Evolutionary conservation across 352 stramenopile genomes (phyloP), one percentile per base, ranked within the genome.

Genomic region (Paralagenidium karlingii): DNA sequence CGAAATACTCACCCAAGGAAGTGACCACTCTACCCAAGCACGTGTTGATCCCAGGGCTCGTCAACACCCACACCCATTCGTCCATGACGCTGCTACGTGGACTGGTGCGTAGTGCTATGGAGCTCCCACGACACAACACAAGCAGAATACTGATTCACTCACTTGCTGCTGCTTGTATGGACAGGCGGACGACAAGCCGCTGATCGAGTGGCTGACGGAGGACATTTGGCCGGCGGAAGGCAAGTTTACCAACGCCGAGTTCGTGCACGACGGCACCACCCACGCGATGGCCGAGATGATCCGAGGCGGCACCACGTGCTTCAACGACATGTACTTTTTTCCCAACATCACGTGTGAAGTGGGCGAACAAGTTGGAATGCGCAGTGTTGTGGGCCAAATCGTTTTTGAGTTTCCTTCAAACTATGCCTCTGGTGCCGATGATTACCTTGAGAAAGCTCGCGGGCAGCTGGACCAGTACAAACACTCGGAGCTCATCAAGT

Each of bases 251-350:
- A 53, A 47, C 18, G 60, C 66, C 3, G 66, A 76, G 12, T 94
- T 93, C 45, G 57, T 92, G 15, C 48, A 52, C 10, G 68, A 83
- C 32, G 81, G 75, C 29, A 80, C 77, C 47, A 62, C 58, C 13
- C 73, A 91, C 34, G 80, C 79, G 2, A 66, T 65, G 5, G 81
- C 81, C n/a, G 82, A 95, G 63, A 90, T 93, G 68, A 68, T 95
- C n/a, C 69, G 76, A 15, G 54, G 67, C 29, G 82, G 82, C 24
- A 92, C 78, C 20, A 95, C 82, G 12, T 94, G 81, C 54, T 89
- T 74, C 55, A 92, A 92, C 41, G 81, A 95, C 58, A 95, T 95
- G 82, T 94, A 91, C 67, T 92, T 90, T 51, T 92, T 88, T 49
- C 58, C 73, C 0, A 49, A 78, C 2, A 58, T 70, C 8, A 54